Evolutionary conservation across 2,329 filamentous ascomycete species (phyloP), one percentile per base, ranked within the genome.

Genomic region (Plectosphaerella plurivora): DNA sequence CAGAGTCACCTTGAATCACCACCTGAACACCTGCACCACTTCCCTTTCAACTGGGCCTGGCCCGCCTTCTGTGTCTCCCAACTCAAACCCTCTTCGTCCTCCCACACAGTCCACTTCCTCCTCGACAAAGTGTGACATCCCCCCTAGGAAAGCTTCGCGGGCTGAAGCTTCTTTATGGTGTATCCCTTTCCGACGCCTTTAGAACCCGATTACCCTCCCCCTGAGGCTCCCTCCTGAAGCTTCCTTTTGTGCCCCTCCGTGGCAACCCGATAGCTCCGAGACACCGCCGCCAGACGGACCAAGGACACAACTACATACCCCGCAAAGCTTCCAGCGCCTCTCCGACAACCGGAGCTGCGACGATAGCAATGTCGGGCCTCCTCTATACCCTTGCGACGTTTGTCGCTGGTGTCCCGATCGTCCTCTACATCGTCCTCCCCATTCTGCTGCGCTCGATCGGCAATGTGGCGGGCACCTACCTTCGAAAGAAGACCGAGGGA

Each of bases 401-500:
- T 22, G 22, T 55, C 12, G 57, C 55, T 10, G 48, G 52, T 20
- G 45, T 61, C 33, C 56, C 63, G 8, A 39, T 68, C 47, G 49
- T 69, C 7, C 64, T 60, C n/a, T 57, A 63, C 25, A 53, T 64
- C 5, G 66, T 69, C n/a, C 50, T 72, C 47, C 70, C 70, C 16
- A 50, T 67, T 16, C 52, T 81, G 28, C 67, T 69, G 57, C 65
- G 64, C 7, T 60, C 63, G 3, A 39, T 73, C 1, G 79, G 79
- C 16, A 62, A 65, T 7, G 59, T 68, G 4, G 59, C 84, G 20
- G 87, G 86, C 56, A 87, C 77, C 73, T 79, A 81, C 58, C 70
- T 90, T 52, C 75, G 74, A 51, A 83, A 77, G 63, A 84, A 83
- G 65, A 87, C 86, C 0, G 79, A 82, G 16, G 83, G 82, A 51